Conservation (phyloP, 805 yeast genomes). For the Barnettozyma botsteinii region DNA sequence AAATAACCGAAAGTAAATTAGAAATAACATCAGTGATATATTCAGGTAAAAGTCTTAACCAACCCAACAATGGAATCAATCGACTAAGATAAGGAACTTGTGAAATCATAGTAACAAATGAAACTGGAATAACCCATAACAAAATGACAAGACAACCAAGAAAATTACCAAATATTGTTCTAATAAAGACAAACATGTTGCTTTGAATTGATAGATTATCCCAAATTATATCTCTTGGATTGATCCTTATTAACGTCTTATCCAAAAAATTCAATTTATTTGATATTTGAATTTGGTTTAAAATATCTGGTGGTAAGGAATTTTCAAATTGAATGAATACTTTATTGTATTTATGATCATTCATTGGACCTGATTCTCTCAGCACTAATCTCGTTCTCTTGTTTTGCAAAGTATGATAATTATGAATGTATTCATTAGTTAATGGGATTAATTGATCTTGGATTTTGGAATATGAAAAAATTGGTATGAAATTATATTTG, state of each 20-base stretch:
- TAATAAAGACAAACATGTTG: constrained; percentile 31
- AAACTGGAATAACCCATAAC: constrained; percentile 80
- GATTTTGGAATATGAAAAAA: not conserved
- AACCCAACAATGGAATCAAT: constrained; percentile 52
- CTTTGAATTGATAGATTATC: constrained; percentile 41
- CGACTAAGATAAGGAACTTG: constrained; percentile 63
- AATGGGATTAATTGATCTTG: constrained; percentile 1
- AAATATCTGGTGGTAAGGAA: constrained; percentile 53
- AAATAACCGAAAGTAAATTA: constrained; percentile 61
- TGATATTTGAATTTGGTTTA: constrained; percentile 52
- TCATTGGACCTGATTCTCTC: constrained; percentile 21
- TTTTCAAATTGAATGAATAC: constrained; percentile 59
- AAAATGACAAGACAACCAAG: constrained; percentile 45
- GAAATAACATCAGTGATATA: constrained; percentile 48
- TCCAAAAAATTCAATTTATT: constrained; percentile 38
- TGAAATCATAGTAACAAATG: constrained; percentile 68
- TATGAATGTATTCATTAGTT: constrained; percentile 7
- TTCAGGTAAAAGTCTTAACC: constrained; percentile 52
- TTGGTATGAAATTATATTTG: constrained; percentile 7
- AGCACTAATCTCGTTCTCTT: constrained; percentile 13
- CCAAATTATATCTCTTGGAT: constrained; percentile 74
- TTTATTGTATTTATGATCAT: constrained; percentile 32
- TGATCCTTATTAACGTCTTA: constrained; percentile 43
- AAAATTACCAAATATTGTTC: constrained; percentile 40
- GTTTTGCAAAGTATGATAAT: constrained; percentile 8